A percentile compares a stretch with the other conserved stretches of the same genome.
Conservation (phyloP, 306 rosid species). For the Rosa multiflora region DNA sequence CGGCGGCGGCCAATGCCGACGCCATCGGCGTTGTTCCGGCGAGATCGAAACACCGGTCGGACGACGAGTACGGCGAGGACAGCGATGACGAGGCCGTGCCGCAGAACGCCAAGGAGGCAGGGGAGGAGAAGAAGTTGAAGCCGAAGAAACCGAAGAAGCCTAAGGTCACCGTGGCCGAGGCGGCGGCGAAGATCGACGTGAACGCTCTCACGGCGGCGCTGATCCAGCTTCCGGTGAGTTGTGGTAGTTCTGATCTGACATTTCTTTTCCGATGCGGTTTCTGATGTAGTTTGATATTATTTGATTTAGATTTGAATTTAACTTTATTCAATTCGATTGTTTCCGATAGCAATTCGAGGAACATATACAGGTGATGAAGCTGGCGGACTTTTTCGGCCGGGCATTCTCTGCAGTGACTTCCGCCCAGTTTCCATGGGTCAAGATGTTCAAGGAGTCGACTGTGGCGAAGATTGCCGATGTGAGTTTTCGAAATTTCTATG, state of each 20-base stretch:
- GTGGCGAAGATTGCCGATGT: slow-evolving; percentile 83
- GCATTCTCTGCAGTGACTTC: slow-evolving; percentile 75
- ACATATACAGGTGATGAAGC: slow-evolving; percentile 76
- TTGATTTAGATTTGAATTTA: slow-evolving; percentile 2
- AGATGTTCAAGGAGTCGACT: slow-evolving; percentile 70
- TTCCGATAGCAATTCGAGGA: slow-evolving; percentile 48
- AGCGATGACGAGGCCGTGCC: slow-evolving; percentile 44
- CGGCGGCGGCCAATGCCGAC: slow-evolving; percentile 30
- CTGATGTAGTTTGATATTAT: slow-evolving; percentile 44
- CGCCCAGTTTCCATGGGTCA: slow-evolving; percentile 95
- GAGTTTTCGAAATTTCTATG: slow-evolving; percentile 36
- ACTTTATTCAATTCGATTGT: not conserved
- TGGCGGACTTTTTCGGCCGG: slow-evolving; percentile 84
- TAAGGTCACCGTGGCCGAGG: slow-evolving; percentile 82
- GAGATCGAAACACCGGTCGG: slow-evolving; percentile 66
- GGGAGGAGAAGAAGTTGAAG: slow-evolving; percentile 75
- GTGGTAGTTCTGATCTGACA: slow-evolving; percentile 30
- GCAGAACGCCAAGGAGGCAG: slow-evolving; percentile 56
- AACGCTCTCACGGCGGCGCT: slow-evolving; percentile 61
- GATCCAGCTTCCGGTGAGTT: slow-evolving; percentile 59
- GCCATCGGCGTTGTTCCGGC: slow-evolving; percentile 32
- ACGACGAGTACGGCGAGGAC: slow-evolving; percentile 49
- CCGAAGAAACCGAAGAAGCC: slow-evolving; percentile 86
- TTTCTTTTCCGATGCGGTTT: slow-evolving; percentile 2
- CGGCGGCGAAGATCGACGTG: slow-evolving; percentile 77